Base-by-base conservation (phyloP, 441 rosid species). In the Corymbia calophylla region DNA sequence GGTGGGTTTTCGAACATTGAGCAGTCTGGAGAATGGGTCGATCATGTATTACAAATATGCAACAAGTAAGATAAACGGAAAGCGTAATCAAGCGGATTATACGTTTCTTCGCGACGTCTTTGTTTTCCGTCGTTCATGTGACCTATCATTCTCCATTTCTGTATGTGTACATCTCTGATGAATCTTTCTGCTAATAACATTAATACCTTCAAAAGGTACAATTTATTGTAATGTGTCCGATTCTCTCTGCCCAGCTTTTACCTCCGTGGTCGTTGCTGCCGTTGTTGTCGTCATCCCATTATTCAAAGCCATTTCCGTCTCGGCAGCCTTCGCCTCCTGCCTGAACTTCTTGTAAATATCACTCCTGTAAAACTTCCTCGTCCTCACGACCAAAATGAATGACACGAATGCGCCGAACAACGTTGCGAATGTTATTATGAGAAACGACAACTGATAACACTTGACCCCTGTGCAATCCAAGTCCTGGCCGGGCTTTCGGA, bases 281-380 rank as follows among this genome's bases (percentile, higher is more conserved):
- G 4, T 70, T 3, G 81, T 19, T 1, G 49, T 35, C 48, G 9
- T 39, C 84, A 9, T 39, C 84, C n/a, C n/a, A 2, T 73, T 39
- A 39, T 73, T 39, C 88, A 87, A 70, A 68, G 91, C 85, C 95
- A 93, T 94, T 89, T 96, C 94, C 29, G 56, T 91, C 89, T 96
- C 98, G 1, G 91, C 93, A 3, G 93, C 90, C 85, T 90, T 88
- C 3, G 94, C 94, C 11, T 93, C 93, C 87, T 95, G 96, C 87
- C 97, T 90, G 90, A 94, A 96, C 92, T 92, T 97, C 91, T 94
- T 95, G 87, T 97, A 97, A 62, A 97, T 94, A 90, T 97, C 99
- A 90, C 96, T 92, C 91, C 93, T 91, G 86, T 97, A 97, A 93
- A 96, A 97, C 81, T 95, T 94, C 70, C 91, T 95, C 3, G 99